phyloP scores from a whole-genome alignment of 495 filamentous ascomycete species.

The Aspergillus sclerotiicarbonarius region DNA sequence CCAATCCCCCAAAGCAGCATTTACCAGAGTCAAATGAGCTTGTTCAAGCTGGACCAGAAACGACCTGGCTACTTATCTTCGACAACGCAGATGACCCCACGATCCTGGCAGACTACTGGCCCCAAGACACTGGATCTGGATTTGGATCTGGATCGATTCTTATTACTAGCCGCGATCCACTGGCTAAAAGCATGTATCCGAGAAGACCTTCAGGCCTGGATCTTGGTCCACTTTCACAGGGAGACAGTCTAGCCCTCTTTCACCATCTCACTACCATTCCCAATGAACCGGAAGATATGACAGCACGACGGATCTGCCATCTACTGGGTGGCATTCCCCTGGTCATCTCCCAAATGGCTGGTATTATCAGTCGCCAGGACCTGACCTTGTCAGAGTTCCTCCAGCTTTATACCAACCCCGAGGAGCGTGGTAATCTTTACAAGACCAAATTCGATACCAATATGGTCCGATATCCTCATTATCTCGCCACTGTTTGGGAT shows the following conservation, averaged over 20 bases:
- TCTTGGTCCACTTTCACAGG: slow-evolving; percentile 15
- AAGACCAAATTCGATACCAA: slow-evolving; percentile 17
- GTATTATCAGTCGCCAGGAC: slow-evolving; percentile 28
- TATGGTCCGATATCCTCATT: slow-evolving; percentile 21
- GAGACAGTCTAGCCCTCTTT: slow-evolving; percentile 21
- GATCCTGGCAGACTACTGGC: slow-evolving; percentile 35
- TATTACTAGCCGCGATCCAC: slow-evolving; percentile 36
- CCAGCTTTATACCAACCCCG: slow-evolving; percentile 25
- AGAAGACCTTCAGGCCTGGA: slow-evolving; percentile 12
- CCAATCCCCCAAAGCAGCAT: slow-evolving; percentile 25
- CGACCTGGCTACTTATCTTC: slow-evolving; percentile 40
- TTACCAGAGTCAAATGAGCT: slow-evolving; percentile 11
- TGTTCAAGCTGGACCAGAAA: slow-evolving; percentile 12
- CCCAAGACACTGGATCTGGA: too few species aligned
- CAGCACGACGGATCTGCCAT: slow-evolving; percentile 20
- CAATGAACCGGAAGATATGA: slow-evolving; percentile 11
- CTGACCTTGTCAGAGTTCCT: slow-evolving; percentile 29
- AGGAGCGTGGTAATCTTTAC: slow-evolving; percentile 22
- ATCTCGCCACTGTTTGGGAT: too few species aligned
- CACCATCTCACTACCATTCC: slow-evolving; percentile 12
- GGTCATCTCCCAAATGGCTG: slow-evolving; percentile 43
- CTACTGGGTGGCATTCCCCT: too few species aligned
- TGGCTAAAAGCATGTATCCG: slow-evolving; percentile 15
- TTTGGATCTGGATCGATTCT: slow-evolving; percentile 33
- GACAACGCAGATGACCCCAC: slow-evolving; percentile 36